phyloP scores from a whole-genome alignment of 768 basidiomycete species.

The Clitopilus hobsonii region DNA sequence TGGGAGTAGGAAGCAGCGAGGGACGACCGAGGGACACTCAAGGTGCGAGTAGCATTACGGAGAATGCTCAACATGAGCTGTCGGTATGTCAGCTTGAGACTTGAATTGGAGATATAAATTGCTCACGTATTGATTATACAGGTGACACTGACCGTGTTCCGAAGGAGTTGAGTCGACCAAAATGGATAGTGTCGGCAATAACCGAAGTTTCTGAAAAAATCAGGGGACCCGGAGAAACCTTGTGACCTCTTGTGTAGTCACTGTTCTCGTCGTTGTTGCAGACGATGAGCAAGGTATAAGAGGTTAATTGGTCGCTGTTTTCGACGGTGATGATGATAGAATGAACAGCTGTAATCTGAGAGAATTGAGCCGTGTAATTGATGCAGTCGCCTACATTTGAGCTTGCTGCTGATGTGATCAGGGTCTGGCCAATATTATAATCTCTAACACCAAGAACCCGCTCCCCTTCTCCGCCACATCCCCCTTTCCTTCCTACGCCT shows the following conservation, averaged over 20 bases:
- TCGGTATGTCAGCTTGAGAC: not conserved
- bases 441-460: conserved; percentile 2
- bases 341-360: not conserved
- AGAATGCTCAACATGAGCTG: not conserved
- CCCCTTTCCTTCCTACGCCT: conserved; percentile 16
- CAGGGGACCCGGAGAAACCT: not conserved
- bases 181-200: not conserved
- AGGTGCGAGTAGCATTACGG: not conserved
- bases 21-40: not conserved
- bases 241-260: not conserved
- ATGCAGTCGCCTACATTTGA: not conserved
- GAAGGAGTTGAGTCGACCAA: conserved; percentile 1
- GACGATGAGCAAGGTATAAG: not conserved
- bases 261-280: not conserved
- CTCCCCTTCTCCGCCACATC: conserved; percentile 11
- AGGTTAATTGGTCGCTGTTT: not conserved
- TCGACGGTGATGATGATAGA: not conserved
- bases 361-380: not conserved
- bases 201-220: not conserved
- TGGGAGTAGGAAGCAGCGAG: not conserved
- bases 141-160: not conserved
- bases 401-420: conserved; percentile 12
- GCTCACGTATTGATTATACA: not conserved
- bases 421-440: conserved; percentile 1
- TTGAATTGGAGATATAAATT: not conserved